These are phyloP conservation scores for Paspalum notatum DNA, from an alignment of 176 grass and related monocot species.

Conservation along the genomic window DNA sequence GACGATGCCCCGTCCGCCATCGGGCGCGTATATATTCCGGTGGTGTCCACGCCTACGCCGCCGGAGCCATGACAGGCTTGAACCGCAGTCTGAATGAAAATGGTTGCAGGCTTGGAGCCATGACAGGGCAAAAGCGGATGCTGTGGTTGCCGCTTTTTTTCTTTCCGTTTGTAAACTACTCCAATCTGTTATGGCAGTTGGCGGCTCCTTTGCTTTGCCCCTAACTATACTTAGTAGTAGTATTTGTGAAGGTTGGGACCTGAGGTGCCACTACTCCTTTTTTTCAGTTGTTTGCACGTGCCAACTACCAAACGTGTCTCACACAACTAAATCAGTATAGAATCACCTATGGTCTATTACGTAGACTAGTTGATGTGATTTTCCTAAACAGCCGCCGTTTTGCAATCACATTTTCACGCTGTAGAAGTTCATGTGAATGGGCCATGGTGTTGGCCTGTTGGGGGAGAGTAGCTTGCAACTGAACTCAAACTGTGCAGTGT, in stretches of 20 bases:
- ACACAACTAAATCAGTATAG: background rate
- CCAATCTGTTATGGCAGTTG: too few relatives aligned
- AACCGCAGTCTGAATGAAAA: too few relatives aligned
- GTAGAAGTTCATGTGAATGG: background rate
- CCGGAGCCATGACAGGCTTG: too few relatives aligned
- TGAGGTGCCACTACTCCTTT: background rate
- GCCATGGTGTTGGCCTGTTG: too few relatives aligned
- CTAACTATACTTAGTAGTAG: background rate
- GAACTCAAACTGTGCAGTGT: background rate
- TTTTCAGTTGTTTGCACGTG: conserved; percentile 1
- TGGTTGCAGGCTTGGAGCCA: too few relatives aligned
- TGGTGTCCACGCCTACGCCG: too few relatives aligned
- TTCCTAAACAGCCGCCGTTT: background rate
- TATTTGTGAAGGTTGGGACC: background rate
- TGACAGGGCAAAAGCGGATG: too few relatives aligned
- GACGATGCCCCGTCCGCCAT: too few relatives aligned
- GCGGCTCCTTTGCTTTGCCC: background rate
- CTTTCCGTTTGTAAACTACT: too few relatives aligned
- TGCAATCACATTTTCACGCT: too few relatives aligned
- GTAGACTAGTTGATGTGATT: background rate
- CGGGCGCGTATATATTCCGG: too few relatives aligned
- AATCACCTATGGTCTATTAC: background rate
- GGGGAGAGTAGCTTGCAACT: conserved; percentile 1
- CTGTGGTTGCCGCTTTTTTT: too few relatives aligned
- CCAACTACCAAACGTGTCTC: background rate